Base-by-base conservation (phyloP, 371 early-diverging fungal species). In the Circinella umbellata region DNA sequence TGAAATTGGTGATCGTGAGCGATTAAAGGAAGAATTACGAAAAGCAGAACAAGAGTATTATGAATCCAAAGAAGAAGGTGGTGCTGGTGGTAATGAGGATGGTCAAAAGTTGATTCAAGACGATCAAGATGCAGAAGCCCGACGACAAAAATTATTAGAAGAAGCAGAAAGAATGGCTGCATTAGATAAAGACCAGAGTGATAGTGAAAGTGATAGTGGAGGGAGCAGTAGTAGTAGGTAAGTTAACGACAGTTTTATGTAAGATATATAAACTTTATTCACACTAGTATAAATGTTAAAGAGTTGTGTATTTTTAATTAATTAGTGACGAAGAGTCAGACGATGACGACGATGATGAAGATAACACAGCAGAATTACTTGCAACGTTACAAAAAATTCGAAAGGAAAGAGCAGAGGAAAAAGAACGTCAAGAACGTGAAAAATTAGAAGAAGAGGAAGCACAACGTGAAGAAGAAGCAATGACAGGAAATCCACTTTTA, bases 361-460 rank as follows among this genome's bases (percentile, higher is more conserved):
- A 98, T 68, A 96, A 98, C 73, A 93, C 95, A 8, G 96, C 91
- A 47, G 93, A 93, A 73, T 74, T 98, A 49, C 66, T 98, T 78
- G 89, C 92, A 11, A 98, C 97, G 71, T 82, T 98, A 49, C 97
- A 96, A 75, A 96, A 96, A 81, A 98, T 98, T 67, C 94, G 96
- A 72, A 87, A 90, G 61, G 99, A 98, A 76, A 87, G 98, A 4
- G 95, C 95, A 0, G 95, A 95, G 69, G 97, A 96, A 72, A 93
- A 93, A 77, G 96, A 92, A 64, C 88, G 95, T n/a, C 86, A 93
- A 77, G 87, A 86, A 55, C 77, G 78, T 9, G 94, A 94, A 72
- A 82, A 78, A 47, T 83, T 88, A 66, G 79, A 78, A 69, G 83
- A 89, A 53, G 84, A 80, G 57, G 80, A 79, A 65, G 79, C 83